Evolutionary conservation across 257 asterid species (phyloP).

Genomic region (Paraleonurus japonicus): DNA sequence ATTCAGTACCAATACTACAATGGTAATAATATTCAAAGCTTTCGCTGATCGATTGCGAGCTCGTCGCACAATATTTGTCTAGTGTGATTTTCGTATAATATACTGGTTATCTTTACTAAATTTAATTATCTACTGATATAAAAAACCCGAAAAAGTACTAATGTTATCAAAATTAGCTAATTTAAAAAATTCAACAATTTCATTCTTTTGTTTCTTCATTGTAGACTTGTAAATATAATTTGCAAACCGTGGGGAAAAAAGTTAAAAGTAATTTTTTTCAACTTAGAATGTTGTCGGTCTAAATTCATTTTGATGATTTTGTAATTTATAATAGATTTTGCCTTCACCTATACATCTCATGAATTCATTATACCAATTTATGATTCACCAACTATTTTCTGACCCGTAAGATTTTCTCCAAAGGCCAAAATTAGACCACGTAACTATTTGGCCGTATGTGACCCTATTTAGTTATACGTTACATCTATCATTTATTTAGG

Average conservation of each 20-base stretch:
- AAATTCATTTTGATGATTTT: not conserved
- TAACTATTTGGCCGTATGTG: not conserved
- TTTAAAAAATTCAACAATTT: no score
- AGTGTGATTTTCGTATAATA: no score
- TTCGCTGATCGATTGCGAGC: no score
- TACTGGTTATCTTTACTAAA: no score
- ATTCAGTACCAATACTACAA: conserved; percentile 54
- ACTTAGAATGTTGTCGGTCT: not conserved
- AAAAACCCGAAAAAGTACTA: no score
- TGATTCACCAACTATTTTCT: conserved; percentile 22
- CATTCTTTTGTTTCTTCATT: no score
- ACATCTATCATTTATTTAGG: not conserved
- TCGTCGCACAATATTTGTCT: no score
- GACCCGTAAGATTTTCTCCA: no score
- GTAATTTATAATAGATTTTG: not conserved
- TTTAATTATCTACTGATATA: no score
- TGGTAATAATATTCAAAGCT: conserved; percentile 42
- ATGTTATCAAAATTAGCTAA: no score
- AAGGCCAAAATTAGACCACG: not conserved
- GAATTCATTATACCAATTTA: not conserved
- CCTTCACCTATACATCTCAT: not conserved
- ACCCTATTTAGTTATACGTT: not conserved
- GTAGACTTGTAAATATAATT: no score
- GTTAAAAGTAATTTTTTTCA: not conserved
- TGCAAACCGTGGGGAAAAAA: no score